These are phyloP conservation scores for Lactifluus volemus DNA, from an alignment of 768 basidiomycete genomes.

Conservation along the genomic window DNA sequence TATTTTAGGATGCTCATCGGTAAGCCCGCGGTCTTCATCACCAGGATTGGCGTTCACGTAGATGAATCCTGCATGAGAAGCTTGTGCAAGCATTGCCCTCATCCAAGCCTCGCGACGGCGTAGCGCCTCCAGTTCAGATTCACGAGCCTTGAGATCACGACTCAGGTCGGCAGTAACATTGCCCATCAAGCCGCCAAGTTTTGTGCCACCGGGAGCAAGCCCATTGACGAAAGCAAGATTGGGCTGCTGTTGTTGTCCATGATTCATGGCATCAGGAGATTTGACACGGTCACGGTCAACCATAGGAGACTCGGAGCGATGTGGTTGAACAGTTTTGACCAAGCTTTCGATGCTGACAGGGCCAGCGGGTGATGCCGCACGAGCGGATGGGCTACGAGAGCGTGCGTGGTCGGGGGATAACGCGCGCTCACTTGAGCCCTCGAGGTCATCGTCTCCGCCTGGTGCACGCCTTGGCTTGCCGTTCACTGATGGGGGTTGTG, in stretches of 20 bases:
- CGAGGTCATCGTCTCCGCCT: constrained; percentile 48
- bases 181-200: constrained; percentile 49
- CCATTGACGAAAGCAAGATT: constrained; percentile 39
- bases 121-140: constrained; percentile 67
- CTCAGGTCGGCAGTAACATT: constrained; percentile 69
- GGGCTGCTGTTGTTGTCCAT: constrained; percentile 31
- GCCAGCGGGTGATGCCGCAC: constrained; percentile 39
- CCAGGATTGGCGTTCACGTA: constrained; percentile 43
- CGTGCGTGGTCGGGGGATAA: constrained; percentile 49
- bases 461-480: constrained; percentile 40
- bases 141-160: constrained; percentile 73
- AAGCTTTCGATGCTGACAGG: constrained; percentile 45
- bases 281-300: constrained; percentile 39
- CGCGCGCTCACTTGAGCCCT: constrained; percentile 38
- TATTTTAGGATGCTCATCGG: constrained; percentile 43
- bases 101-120: constrained; percentile 81
- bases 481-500: constrained; percentile 28
- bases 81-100: constrained; percentile 68
- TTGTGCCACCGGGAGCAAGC: constrained; percentile 36
- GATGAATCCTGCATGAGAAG: constrained; percentile 70
- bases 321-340: constrained; percentile 45
- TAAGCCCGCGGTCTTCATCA: constrained; percentile 28
- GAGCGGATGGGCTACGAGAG: constrained; percentile 50
- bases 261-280: constrained; percentile 49
- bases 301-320: constrained; percentile 50